Percentiles rank a stretch among this genome's conserved stretches.
Conservation (phyloP, 805 yeast species). For the Blastobotrys terrestris region DNA sequence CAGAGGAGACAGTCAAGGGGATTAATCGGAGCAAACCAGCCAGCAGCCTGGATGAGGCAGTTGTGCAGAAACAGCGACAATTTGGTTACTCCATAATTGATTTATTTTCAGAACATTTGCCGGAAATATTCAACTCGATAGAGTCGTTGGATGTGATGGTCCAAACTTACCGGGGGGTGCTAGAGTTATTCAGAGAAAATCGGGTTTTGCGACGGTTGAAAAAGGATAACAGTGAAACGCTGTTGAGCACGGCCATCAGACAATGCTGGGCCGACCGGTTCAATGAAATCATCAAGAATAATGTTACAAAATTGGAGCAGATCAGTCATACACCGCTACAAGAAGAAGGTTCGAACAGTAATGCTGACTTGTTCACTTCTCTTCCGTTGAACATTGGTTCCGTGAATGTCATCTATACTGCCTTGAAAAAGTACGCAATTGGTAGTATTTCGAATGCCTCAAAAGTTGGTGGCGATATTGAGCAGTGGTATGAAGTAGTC, state of each 20-base stretch:
- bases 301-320: not conserved
- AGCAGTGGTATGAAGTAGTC: not conserved
- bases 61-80: not conserved
- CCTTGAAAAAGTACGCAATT: slow-evolving; percentile 4
- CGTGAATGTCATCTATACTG: slow-evolving; percentile 2
- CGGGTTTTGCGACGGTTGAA: slow-evolving; percentile 4
- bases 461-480: not conserved
- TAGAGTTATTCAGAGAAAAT: slow-evolving; percentile 9
- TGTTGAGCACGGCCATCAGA: slow-evolving; percentile 5
- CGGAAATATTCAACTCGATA: slow-evolving; percentile 3
- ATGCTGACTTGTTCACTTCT: not conserved
- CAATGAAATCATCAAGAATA: slow-evolving; percentile 1
- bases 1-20: slow-evolving; percentile 4
- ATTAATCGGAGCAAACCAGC: not conserved
- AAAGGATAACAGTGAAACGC: not conserved
- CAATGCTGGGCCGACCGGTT: slow-evolving; percentile 8
- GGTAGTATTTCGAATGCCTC: slow-evolving; percentile 6
- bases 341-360: not conserved
- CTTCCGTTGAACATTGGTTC: not conserved
- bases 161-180: slow-evolving; percentile 6
- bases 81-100: slow-evolving; percentile 7
- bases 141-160: slow-evolving; percentile 9
- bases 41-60: not conserved
- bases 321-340: not conserved
- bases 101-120: slow-evolving; percentile 4